Evolutionary conservation across 805 yeast genomes (phyloP).

Genomic region (Metschnikowia rubicola): DNA sequence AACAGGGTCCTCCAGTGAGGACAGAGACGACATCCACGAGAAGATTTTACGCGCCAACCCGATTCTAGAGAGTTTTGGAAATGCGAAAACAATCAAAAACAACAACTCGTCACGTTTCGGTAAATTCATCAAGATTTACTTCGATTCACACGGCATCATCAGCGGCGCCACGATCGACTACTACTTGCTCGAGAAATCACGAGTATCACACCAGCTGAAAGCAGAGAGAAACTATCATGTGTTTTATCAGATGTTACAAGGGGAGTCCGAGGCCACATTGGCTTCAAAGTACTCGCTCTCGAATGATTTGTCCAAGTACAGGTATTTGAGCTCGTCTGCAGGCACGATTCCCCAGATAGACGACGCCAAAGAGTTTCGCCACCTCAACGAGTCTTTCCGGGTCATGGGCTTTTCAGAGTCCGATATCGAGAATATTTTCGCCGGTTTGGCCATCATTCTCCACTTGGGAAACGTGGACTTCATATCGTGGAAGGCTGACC

Average conservation of each 20-base stretch:
- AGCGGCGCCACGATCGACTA: constrained; percentile 92
- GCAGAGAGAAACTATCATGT: constrained; percentile 90
- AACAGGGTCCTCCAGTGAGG: constrained; percentile 6
- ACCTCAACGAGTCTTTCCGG: constrained; percentile 62
- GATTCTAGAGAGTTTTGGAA: constrained; percentile 92
- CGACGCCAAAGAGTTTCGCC: constrained; percentile 65
- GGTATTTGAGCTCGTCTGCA: constrained; percentile 53
- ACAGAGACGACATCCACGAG: constrained; percentile 60
- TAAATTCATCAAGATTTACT: constrained; percentile 85
- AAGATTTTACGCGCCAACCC: constrained; percentile 94
- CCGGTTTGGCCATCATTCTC: constrained; percentile 68
- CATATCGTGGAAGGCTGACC: constrained; percentile 63
- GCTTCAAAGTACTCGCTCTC: constrained; percentile 40
- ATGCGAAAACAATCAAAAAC: constrained; percentile 91
- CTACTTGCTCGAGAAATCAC: constrained; percentile 88
- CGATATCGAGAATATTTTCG: constrained; percentile 59
- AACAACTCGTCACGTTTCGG: constrained; percentile 96
- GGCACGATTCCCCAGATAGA: constrained; percentile 66
- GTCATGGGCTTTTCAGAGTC: constrained; percentile 63
- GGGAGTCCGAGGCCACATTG: constrained; percentile 51
- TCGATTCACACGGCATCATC: constrained; percentile 59
- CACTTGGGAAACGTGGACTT: constrained; percentile 85
- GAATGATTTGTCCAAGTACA: constrained; percentile 39
- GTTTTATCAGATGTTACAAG: constrained; percentile 81
- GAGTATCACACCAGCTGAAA: constrained; percentile 74